These are phyloP conservation scores for Castanopsis chinensis DNA, from an alignment of 306 rosid species.

Conservation along the genomic window DNA sequence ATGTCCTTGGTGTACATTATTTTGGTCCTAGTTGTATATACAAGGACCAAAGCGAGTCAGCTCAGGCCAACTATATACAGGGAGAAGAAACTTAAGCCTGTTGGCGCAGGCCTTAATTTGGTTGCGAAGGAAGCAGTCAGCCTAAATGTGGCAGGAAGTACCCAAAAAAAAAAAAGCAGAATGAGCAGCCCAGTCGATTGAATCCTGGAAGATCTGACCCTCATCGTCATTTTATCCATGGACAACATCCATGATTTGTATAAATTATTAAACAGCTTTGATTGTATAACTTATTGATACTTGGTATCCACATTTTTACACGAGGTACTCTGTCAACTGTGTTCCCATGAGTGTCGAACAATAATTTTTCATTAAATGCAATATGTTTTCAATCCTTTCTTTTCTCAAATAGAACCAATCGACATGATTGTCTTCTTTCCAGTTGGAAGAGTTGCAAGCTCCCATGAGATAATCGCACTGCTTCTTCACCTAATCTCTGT, in stretches of 20 bases:
- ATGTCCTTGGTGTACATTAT: constrained; percentile 16
- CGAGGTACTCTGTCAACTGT: too few species aligned
- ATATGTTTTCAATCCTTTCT: too few species aligned
- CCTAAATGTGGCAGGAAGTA: constrained; percentile 8
- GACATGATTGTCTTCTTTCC: too few species aligned
- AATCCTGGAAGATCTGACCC: constrained; percentile 69
- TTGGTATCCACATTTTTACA: too few species aligned
- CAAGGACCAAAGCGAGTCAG: constrained; percentile 32
- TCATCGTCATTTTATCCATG: constrained; percentile 28
- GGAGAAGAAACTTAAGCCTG: constrained; percentile 14
- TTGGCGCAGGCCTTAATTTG: constrained; percentile 7
- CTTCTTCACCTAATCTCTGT: too few species aligned
- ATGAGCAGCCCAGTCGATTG: constrained; percentile 21
- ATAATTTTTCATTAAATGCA: too few species aligned
- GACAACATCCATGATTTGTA: not conserved
- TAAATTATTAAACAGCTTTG: too few species aligned
- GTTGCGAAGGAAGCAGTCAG: constrained; percentile 9
- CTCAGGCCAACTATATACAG: constrained; percentile 22
- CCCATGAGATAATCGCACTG: too few species aligned
- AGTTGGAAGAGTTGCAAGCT: too few species aligned
- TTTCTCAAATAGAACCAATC: too few species aligned
- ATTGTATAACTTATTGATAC: too few species aligned
- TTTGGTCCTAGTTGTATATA: constrained; percentile 24
- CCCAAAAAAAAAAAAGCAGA: not conserved
- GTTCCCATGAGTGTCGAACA: too few species aligned